phyloP scores from a whole-genome alignment of 768 basidiomycete genomes.

The Lactarius hatsudake region DNA sequence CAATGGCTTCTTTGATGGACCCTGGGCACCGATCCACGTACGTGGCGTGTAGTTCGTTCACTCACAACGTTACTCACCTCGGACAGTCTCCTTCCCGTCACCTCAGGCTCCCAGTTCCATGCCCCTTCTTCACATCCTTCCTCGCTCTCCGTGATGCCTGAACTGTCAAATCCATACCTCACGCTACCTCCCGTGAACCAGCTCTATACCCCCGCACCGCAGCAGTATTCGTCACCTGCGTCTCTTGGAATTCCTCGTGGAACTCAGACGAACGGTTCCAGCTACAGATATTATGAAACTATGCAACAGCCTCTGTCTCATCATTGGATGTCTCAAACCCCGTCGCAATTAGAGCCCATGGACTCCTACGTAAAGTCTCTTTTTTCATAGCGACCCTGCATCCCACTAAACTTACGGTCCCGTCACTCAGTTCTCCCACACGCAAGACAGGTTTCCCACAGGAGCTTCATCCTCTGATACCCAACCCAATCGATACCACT shows the following conservation, averaged over 20 bases:
- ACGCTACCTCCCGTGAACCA: slow-evolving; percentile 49
- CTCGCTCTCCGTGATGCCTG: slow-evolving; percentile 57
- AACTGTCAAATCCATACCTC: slow-evolving; percentile 49
- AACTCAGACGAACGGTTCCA: slow-evolving; percentile 33
- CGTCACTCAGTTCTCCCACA: slow-evolving; percentile 36
- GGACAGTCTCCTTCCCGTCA: slow-evolving; percentile 30
- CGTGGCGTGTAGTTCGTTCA: slow-evolving; percentile 14
- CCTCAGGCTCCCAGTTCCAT: slow-evolving; percentile 48
- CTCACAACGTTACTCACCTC: slow-evolving; percentile 13
- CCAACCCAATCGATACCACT: slow-evolving; percentile 52
- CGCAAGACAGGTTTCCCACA: slow-evolving; percentile 50
- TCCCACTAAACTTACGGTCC: slow-evolving; percentile 7
- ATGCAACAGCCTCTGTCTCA: slow-evolving; percentile 42
- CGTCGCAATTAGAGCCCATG: slow-evolving; percentile 49
- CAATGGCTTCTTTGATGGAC: slow-evolving; percentile 28
- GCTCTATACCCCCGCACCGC: slow-evolving; percentile 41
- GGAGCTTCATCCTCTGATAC: slow-evolving; percentile 46
- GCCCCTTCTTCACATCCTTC: slow-evolving; percentile 43
- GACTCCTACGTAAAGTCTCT: slow-evolving; percentile 60
- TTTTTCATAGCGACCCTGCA: slow-evolving; percentile 2
- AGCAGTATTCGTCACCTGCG: slow-evolving; percentile 32
- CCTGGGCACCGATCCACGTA: slow-evolving; percentile 28
- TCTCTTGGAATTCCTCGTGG: slow-evolving; percentile 40
- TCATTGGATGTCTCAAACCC: slow-evolving; percentile 43
- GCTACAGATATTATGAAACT: slow-evolving; percentile 36